These are phyloP conservation scores for Erysimum cheiranthoides DNA, from an alignment of 345 rosid species.

Conservation along the genomic window DNA sequence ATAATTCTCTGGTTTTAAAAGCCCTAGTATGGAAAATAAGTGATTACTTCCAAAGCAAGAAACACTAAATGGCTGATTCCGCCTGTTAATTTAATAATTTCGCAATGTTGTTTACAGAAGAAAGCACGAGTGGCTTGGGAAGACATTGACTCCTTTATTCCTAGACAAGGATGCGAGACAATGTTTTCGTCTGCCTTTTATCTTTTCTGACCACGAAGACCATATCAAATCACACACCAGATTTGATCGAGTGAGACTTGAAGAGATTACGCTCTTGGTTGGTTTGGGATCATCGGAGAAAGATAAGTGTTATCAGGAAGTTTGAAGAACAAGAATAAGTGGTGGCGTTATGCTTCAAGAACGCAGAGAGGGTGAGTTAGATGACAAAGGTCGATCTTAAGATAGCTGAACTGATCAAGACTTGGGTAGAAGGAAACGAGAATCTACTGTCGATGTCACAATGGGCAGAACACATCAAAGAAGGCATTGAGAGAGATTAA, in stretches of 20 bases:
- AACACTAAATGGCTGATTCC: background rate
- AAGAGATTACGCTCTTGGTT: constrained; percentile 10
- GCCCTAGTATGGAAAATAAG: background rate
- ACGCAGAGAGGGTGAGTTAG: background rate
- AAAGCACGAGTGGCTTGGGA: constrained; percentile 11
- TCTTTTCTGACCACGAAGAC: background rate
- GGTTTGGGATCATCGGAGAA: background rate
- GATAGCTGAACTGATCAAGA: constrained; percentile 8
- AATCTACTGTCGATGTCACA: background rate
- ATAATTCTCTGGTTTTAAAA: background rate
- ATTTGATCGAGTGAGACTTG: background rate
- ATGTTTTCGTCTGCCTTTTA: constrained; percentile 10
- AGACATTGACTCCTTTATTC: background rate
- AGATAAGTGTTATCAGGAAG: background rate
- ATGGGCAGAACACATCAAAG: constrained; percentile 11
- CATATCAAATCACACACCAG: background rate
- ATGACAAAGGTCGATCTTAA: background rate
- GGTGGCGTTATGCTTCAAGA: background rate
- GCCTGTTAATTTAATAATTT: too few relatives aligned
- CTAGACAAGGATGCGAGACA: background rate
- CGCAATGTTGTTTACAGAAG: background rate
- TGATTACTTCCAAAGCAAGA: background rate
- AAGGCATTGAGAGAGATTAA: background rate
- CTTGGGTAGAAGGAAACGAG: background rate
- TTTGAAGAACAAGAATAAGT: constrained; percentile 9